These are phyloP conservation scores for Metarhizium guizhouense DNA, from an alignment of 2,329 filamentous ascomycete species.

Conservation along the genomic window DNA sequence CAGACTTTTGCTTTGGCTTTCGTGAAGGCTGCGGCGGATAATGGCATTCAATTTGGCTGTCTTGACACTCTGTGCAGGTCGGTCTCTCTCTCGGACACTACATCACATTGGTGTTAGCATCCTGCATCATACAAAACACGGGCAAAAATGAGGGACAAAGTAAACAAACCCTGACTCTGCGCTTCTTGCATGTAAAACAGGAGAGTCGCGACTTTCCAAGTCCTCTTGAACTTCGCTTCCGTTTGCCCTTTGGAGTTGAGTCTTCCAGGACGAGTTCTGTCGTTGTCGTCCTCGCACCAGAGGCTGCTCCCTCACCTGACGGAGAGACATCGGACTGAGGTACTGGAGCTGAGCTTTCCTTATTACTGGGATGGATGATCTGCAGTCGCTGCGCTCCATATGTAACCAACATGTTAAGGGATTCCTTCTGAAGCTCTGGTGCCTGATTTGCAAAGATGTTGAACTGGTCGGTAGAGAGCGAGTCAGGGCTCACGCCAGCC, in stretches of 20 bases:
- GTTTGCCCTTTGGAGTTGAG: conserved; percentile 1
- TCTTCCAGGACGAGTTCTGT: conserved; percentile 20
- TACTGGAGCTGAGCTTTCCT: conserved; percentile 19
- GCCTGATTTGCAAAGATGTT: conserved; percentile 52
- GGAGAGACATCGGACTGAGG: conserved; percentile 16
- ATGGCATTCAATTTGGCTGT: conserved; percentile 23
- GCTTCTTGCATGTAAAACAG: conserved; percentile 25
- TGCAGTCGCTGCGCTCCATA: conserved; percentile 49
- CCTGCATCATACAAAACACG: not conserved
- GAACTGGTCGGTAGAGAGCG: conserved; percentile 46
- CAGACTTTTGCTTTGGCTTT: conserved; percentile 14
- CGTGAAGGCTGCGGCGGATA: conserved; percentile 27
- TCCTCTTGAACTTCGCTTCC: conserved; percentile 12
- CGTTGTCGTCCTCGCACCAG: conserved; percentile 18
- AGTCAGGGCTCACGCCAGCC: conserved; percentile 40
- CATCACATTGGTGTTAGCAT: conserved; percentile 10
- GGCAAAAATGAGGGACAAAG: not conserved
- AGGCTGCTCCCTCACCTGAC: conserved; percentile 11
- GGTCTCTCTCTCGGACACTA: conserved; percentile 34
- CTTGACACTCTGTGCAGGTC: conserved; percentile 28
- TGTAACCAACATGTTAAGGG: conserved; percentile 45
- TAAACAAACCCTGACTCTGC: conserved; percentile 28
- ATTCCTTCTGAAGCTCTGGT: conserved; percentile 44
- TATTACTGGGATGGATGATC: conserved; percentile 44
- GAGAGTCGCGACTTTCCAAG: conserved; percentile 22